Base-by-base conservation (phyloP, 2,329 filamentous ascomycete genomes). In the Clathrospora elynae region DNA sequence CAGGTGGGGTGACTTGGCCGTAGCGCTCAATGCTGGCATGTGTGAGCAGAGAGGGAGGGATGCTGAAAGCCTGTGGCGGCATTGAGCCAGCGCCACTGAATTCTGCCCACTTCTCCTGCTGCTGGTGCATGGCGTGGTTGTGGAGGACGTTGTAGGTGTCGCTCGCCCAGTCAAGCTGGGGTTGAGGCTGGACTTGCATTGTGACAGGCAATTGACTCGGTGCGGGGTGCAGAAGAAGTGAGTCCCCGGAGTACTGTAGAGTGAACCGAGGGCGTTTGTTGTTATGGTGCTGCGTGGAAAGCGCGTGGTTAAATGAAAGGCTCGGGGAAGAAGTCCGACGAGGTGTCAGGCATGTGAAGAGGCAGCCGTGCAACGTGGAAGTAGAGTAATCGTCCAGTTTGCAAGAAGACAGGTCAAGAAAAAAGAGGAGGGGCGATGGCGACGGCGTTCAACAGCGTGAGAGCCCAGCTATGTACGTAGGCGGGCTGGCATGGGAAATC, bases 1-100 rank as follows among this genome's bases (percentile, higher is more conserved):
- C 66, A 2, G 67, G 67, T 1, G 67, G 67, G 6, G 67, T 71
- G 32, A 70, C 50, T 39, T 70, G 67, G 19, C 67, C 67, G 25
- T 58, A 66, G 4, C 64, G 65, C 43, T 62, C 61, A 31, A 67
- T 49, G 7, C 59, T 51, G 16, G 56, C 48, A 6, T 59, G 44
- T n/a, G 53, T 55, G 29, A 67, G 53, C 6, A 67, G 57, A 11
- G 58, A 49, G 7, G 66, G 63, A 4, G 63, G 62, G 16, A 66
- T 60, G 29, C 54, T 57, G 42, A 64, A 64, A 17, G 56, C 23
- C 4, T 51, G 33, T 16, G 35, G 31, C 17, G 46, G 43, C 24
- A 47, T 35, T 2, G 50, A 31, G 20, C 35, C 28, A 10, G 39
- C 13, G 11, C 32, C 38, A 42, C 47, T 56, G 39, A 61, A 57